Percentiles rank a stretch among this genome's conserved stretches.
phyloP scores from a whole-genome alignment of 169 alveolate species.

The Babesia gibsoni region DNA sequence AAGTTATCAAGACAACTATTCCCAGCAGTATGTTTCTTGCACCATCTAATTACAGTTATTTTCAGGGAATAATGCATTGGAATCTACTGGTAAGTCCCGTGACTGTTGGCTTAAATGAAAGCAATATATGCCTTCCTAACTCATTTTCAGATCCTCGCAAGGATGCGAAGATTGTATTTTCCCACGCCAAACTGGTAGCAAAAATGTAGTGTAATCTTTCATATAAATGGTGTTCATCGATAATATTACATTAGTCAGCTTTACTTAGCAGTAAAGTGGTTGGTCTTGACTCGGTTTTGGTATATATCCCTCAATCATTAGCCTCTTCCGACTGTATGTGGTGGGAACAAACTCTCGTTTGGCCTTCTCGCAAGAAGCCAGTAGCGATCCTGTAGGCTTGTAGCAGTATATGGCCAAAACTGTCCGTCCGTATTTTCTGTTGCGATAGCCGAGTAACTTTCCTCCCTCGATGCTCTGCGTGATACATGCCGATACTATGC shows the following conservation, averaged over 20 bases:
- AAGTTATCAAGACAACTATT: background rate
- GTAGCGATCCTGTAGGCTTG: constrained; percentile 64
- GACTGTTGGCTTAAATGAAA: too few relatives aligned
- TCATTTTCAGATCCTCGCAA: constrained; percentile 9
- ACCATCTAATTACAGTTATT: too few relatives aligned
- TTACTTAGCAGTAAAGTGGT: background rate
- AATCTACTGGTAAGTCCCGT: constrained; percentile 5
- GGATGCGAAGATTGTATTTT: constrained; percentile 25
- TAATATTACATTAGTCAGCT: too few relatives aligned
- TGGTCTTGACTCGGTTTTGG: constrained; percentile 2
- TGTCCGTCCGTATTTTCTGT: constrained; percentile 78
- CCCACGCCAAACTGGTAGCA: constrained; percentile 20
- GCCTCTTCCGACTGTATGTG: constrained; percentile 25
- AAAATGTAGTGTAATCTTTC: constrained; percentile 18
- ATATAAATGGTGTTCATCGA: too few relatives aligned
- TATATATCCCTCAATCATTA: constrained; percentile 33
- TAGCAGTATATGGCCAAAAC: constrained; percentile 69
- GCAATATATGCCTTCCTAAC: background rate
- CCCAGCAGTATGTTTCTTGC: background rate
- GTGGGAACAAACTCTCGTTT: constrained; percentile 47
- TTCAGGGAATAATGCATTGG: background rate
- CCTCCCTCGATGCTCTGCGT: constrained; percentile 52
- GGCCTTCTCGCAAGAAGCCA: constrained; percentile 15
- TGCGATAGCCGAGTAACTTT: constrained; percentile 69
- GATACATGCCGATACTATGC: too few relatives aligned